Evolutionary conservation across 2,329 filamentous ascomycete genomes (phyloP), one percentile per base, ranked within the genome.

Genomic region (Raffaelea albimanens): DNA sequence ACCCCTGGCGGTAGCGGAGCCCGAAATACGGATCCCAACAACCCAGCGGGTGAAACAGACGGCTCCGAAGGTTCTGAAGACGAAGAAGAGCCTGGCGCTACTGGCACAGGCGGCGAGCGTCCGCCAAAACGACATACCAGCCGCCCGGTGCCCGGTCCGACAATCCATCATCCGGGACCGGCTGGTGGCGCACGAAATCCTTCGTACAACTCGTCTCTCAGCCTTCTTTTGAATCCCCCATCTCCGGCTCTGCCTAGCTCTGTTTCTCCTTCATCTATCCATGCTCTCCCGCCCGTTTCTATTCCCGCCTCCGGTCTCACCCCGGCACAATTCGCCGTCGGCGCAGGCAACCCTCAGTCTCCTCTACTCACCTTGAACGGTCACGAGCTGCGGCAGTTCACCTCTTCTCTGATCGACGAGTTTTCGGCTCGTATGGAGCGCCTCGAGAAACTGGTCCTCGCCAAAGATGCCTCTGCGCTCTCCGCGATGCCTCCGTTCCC

Each of bases 341-440:
- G 31, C 5, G 4, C 46, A 46, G 21, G 44, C 44, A 19, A 49
- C 36, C 18, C 41, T 19, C 42, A 48, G 33, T 50, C 50, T 1
- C 43, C 48, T 10, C 40, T 49, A 29, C 46, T 52, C 42, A 52
- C 50, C 10, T 46, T 52, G 36, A 57, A 58, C 44, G 63, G 62
- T 16, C 65, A 51, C 36, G 50, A 55, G 18, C 50, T 55, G 18
- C 53, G 51, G 11, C 51, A 53, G 44, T 49, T 51, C 13, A 50
- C 49, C 3, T 49, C 53, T 0, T 41, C 48, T 2, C 41, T 61
- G n/a, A 54, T 76, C 8, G 71, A 77, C 46, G 71, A 77, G 40
- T 64, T 77, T 33, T 63, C 68, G 2, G 54, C 64, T 44, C 67
- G 75, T 22, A 67, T 79, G 57, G 74, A 78, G 47, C 68, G 72